Percentiles rank a stretch among this genome's conserved stretches.
Conservation (phyloP, 345 rosid genomes). For the Firmiana major region DNA sequence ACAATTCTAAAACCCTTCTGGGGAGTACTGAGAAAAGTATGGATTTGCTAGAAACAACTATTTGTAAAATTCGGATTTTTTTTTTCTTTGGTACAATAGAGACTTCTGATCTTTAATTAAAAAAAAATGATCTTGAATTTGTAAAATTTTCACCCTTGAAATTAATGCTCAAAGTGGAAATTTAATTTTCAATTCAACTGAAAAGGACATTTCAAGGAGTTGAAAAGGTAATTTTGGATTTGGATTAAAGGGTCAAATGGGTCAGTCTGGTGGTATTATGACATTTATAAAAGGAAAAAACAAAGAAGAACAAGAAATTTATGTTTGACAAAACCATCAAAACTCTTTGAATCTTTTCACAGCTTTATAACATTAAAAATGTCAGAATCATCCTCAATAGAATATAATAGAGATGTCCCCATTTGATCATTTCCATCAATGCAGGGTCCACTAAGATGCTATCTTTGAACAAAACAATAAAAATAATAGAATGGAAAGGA, state of each 20-base stretch:
- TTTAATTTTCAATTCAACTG: neutral
- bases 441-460: constrained; percentile 25
- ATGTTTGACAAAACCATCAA: neutral
- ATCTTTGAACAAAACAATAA: constrained; percentile 10
- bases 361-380: constrained; percentile 10
- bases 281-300: too few relatives aligned
- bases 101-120: too few relatives aligned
- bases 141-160: too few relatives aligned
- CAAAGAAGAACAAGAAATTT: too few relatives aligned
- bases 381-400: neutral
- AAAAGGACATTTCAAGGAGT: constrained; percentile 11
- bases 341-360: neutral
- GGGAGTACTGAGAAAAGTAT: neutral
- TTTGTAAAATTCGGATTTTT: neutral
- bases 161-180: neutral
- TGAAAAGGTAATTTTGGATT: neutral
- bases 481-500: neutral
- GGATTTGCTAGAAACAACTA: neutral
- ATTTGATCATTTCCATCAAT: constrained; percentile 20
- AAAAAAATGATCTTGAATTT: too few relatives aligned
- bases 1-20: constrained; percentile 3
- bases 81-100: too few relatives aligned
- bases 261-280: neutral
- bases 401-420: constrained; percentile 12
- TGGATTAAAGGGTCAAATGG: neutral